phyloP scores from a whole-genome alignment of 108 stramenopile genomes.

The Licmophora abbreviata region DNA sequence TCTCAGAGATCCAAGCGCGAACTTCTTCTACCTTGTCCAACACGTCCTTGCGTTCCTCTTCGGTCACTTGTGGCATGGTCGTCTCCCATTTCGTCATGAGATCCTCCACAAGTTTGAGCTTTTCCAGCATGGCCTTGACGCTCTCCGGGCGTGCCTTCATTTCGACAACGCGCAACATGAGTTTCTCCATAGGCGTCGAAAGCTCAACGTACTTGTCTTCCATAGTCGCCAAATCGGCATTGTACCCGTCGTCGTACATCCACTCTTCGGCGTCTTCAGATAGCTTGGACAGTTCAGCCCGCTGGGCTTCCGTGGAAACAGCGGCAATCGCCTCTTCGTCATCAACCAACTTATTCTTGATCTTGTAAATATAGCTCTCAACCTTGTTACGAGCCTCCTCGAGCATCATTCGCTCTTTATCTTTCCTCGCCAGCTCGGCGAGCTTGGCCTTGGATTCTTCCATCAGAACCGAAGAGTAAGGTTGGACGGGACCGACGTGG shows the following conservation, averaged over 20 bases:
- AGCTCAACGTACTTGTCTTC: constrained; percentile 74
- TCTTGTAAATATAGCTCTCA: constrained; percentile 88
- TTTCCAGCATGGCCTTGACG: constrained; percentile 47
- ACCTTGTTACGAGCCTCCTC: constrained; percentile 91
- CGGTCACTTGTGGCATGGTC: constrained; percentile 82
- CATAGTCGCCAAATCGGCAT: constrained; percentile 80
- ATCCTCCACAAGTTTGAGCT: constrained; percentile 54
- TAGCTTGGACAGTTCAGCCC: constrained; percentile 66
- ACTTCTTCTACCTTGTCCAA: constrained; percentile 61
- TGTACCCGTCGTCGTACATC: constrained; percentile 94
- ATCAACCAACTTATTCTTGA: constrained; percentile 81
- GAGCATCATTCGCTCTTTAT: constrained; percentile 79
- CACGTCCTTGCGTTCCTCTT: constrained; percentile 84
- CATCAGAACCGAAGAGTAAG: constrained; percentile 53
- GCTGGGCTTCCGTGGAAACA: constrained; percentile 92
- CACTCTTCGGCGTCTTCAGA: constrained; percentile 88
- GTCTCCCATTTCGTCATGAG: constrained; percentile 85
- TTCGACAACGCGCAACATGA: constrained; percentile 78
- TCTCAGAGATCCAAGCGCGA: constrained; percentile 69
- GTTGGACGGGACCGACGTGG: constrained; percentile 50
- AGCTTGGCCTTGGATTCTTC: constrained; percentile 81
- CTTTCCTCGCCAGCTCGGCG: constrained; percentile 60
- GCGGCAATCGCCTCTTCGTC: constrained; percentile 65
- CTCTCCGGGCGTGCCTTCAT: constrained; percentile 74
- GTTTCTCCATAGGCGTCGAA: constrained; percentile 70